Evolutionary conservation across 1,284 basidiomycete species (phyloP), one percentile per base, ranked within the genome.

Genomic region (Boletus austroedulis): DNA sequence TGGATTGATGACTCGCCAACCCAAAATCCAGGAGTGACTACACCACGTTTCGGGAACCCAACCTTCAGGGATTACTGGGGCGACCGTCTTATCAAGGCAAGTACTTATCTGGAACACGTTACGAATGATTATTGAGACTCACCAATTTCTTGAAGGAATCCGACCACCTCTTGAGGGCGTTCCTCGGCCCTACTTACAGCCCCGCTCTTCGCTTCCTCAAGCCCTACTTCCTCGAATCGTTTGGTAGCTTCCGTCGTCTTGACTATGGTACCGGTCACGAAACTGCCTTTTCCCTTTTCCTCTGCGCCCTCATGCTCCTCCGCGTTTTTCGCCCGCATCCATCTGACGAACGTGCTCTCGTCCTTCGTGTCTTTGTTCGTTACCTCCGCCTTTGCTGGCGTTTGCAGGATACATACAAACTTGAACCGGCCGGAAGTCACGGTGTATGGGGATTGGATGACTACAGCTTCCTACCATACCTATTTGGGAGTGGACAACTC

Each of bases 391-490:
- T 96, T 28, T 92, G 89, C 62, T 95, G 94, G 84, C 81, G 82
- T 52, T 79, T 98, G 32, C 97, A 99, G 70, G 90, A 94, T 66
- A 83, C 86, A 26, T 99, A 98, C 72, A 85, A 82, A 47, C 84
- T 99, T 9, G 96, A 99, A 74, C 96, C 97, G 5, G 96, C 96
- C 0, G 96, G 96, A 4, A 95, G 92, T 62, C 97, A 99, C 69
- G 96, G 96, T 10, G 96, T 98, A 0, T 99, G 96, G 96, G 96
- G 96, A 0, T 77, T 99, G 36, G 95, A 99, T 71, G 97, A 99
- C 72, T 97, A 90, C 62, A 86, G 83, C 54, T 97, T 97, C 75
- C 78, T 97, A 26, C 88, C 90, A 26, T 98, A 98, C 72, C 82
- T 97, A 11, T 92, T 97, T 69, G 96, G 96, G 6, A 93, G 94